phyloP scores from a whole-genome alignment of 1,139 yeast genomes.

The Geotrichum candidum region DNA sequence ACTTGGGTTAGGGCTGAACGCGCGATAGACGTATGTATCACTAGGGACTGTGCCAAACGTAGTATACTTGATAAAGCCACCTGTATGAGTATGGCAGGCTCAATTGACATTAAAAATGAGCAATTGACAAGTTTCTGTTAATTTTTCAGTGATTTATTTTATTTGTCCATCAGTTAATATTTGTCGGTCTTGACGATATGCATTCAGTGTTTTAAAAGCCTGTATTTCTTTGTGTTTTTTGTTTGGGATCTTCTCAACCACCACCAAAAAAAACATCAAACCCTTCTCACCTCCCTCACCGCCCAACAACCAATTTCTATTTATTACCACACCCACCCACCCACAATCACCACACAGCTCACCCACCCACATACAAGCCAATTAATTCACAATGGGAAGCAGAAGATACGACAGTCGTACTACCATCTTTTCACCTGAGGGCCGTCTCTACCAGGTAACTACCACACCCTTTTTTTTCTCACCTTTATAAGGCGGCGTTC shows the following conservation, averaged over 20 bases:
- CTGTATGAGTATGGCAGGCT: no score
- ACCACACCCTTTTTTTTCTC: background rate
- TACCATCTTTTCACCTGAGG: slow-evolving; percentile 97
- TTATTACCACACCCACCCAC: background rate
- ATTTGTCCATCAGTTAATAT: no score
- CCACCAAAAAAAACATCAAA: background rate
- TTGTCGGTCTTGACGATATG: no score
- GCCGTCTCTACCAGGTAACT: slow-evolving; percentile 79
- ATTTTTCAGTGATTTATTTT: no score
- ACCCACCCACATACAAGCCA: background rate
- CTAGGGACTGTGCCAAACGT: background rate
- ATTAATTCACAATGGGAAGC: slow-evolving; percentile 44
- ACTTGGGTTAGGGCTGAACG: background rate
- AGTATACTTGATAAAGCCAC: no score
- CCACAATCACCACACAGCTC: no score
- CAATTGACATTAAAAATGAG: no score
- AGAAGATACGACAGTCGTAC: slow-evolving; percentile 96
- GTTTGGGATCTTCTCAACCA: background rate
- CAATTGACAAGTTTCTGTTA: no score
- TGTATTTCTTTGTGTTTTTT: background rate
- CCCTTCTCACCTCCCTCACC: background rate
- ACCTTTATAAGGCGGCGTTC: background rate
- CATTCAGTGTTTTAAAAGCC: no score
- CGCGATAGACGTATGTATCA: no score
- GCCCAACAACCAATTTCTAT: background rate